A percentile compares a stretch with the other conserved stretches of the same genome.
Conservation (phyloP, 2,329 filamentous ascomycete genomes). For the Penicillium hesseltinei region DNA sequence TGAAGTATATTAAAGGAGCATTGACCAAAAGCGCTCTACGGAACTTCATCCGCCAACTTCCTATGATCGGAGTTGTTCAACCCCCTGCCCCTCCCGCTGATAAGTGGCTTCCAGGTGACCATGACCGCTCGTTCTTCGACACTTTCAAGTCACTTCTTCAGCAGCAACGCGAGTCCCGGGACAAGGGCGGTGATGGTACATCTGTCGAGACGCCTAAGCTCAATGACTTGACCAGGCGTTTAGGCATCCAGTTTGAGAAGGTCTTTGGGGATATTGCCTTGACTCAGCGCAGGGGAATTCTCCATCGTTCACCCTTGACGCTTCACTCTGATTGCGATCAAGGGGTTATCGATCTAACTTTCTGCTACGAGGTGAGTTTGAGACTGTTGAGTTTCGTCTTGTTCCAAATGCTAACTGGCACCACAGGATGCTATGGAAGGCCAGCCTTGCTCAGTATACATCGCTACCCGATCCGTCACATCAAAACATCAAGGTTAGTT, state of each 20-base stretch:
- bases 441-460: slow-evolving; percentile 33
- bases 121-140: slow-evolving; percentile 44
- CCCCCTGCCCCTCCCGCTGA: slow-evolving; percentile 42
- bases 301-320: slow-evolving; percentile 59
- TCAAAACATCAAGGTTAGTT: slow-evolving; percentile 35
- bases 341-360: slow-evolving; percentile 54
- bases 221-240: slow-evolving; percentile 61
- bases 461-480: slow-evolving; percentile 34
- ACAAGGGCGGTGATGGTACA: slow-evolving; percentile 48
- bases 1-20: slow-evolving; percentile 74
- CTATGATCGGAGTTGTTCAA: slow-evolving; percentile 33
- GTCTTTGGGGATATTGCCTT: slow-evolving; percentile 69
- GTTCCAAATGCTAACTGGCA: slow-evolving; percentile 3
- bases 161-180: slow-evolving; percentile 48
- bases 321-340: slow-evolving; percentile 43
- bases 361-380: slow-evolving; percentile 51
- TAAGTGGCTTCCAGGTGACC: slow-evolving; percentile 41
- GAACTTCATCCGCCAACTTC: slow-evolving; percentile 51
- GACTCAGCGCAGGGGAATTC: slow-evolving; percentile 65
- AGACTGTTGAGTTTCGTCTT: neutral
- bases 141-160: slow-evolving; percentile 53
- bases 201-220: slow-evolving; percentile 59
- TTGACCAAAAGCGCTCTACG: slow-evolving; percentile 65
- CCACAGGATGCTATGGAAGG: slow-evolving; percentile 26
- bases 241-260: slow-evolving; percentile 57